Percentiles rank a stretch among this genome's conserved stretches.
phyloP scores from a whole-genome alignment of 2,329 filamentous ascomycete genomes.

The Hypocrella siamensis region DNA sequence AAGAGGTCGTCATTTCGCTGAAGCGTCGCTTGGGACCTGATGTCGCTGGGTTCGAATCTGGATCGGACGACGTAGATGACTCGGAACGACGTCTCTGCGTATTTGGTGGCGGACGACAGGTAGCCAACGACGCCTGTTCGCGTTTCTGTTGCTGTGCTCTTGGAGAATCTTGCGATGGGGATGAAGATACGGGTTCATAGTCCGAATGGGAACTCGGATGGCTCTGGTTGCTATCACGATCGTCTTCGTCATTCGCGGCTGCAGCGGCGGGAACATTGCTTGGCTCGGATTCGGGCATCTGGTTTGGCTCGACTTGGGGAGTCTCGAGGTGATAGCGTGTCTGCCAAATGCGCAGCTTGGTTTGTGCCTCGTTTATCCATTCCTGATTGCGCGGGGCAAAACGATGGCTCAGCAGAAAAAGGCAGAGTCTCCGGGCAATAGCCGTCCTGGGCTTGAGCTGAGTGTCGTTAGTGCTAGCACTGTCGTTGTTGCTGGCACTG shows the following conservation, averaged over 20 bases:
- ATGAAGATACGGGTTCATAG: neutral
- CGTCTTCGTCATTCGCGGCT: neutral
- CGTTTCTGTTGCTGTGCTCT: neutral
- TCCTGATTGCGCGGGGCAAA: neutral
- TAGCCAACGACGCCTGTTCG: neutral
- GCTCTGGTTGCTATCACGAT: neutral
- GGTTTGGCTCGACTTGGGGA: neutral
- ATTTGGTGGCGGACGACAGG: neutral
- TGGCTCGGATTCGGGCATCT: neutral
- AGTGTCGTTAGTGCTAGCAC: neutral
- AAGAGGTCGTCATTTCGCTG: neutral
- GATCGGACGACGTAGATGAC: neutral
- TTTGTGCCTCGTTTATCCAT: neutral
- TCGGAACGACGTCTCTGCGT: neutral
- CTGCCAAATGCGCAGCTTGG: neutral
- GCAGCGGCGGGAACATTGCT: neutral
- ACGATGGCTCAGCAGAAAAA: neutral
- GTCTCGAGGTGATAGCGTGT: neutral
- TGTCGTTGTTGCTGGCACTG: neutral
- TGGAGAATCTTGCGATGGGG: neutral
- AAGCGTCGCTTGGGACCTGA: conserved; percentile 1
- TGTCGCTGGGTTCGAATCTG: neutral
- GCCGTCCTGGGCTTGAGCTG: neutral
- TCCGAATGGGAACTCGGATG: neutral
- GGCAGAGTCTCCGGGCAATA: neutral